These are phyloP conservation scores for Pleurotus cornucopiae DNA, from an alignment of 768 basidiomycete genomes.

Conservation along the genomic window DNA sequence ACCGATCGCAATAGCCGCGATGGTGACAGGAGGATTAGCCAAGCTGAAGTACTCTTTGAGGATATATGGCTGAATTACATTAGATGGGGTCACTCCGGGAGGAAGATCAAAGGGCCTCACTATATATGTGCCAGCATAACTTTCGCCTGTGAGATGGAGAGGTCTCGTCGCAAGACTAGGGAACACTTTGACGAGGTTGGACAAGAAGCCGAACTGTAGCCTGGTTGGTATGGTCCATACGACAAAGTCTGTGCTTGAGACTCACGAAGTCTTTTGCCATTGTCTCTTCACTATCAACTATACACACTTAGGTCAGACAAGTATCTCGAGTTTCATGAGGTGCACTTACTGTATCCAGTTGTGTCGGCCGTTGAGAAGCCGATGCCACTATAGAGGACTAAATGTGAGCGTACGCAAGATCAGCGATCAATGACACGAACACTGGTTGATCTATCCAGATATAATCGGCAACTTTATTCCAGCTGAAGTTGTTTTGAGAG, in stretches of 20 bases:
- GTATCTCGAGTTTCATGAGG: not conserved
- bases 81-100: not conserved
- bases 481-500: conserved; percentile 49
- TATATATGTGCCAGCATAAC: conserved; percentile 73
- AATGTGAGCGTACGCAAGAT: conserved; percentile 6
- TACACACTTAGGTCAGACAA: conserved; percentile 1
- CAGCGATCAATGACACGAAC: conserved; percentile 18
- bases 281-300: conserved; percentile 61
- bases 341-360: conserved; percentile 49
- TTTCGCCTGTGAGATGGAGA: conserved; percentile 67
- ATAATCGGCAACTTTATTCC: conserved; percentile 59
- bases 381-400: conserved; percentile 35
- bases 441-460: conserved; percentile 78
- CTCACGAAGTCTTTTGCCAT: conserved; percentile 55
- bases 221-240: conserved; percentile 3
- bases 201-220: conserved; percentile 63
- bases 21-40: conserved; percentile 59
- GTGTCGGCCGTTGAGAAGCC: conserved; percentile 66
- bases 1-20: conserved; percentile 68
- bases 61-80: conserved; percentile 59
- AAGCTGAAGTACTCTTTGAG: conserved; percentile 65
- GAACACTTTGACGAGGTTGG: conserved; percentile 71
- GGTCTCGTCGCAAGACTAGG: conserved; percentile 65
- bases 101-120: conserved; percentile 27
- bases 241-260: not conserved